Percentiles rank a stretch among this genome's conserved stretches.
Conservation (phyloP, 106 monocot species). For the Dendrobium officinale region DNA sequence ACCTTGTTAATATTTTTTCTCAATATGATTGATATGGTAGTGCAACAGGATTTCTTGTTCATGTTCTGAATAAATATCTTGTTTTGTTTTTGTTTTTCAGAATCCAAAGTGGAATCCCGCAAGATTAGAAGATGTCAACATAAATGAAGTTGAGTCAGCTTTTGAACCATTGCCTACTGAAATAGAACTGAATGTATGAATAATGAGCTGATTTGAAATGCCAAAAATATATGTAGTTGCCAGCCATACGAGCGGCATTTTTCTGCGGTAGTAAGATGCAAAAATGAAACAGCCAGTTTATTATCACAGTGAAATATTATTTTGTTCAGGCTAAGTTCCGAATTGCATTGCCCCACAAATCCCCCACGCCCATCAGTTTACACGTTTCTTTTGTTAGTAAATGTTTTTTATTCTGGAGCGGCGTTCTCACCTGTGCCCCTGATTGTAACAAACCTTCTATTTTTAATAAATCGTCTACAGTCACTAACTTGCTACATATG, state of each 20-base stretch:
- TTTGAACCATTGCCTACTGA: slow-evolving; percentile 30
- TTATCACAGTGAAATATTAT: neutral
- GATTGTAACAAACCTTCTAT: neutral
- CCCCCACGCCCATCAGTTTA: too few species aligned
- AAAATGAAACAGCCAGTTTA: neutral
- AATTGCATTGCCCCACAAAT: too few species aligned
- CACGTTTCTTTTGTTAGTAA: too few species aligned
- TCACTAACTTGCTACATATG: neutral
- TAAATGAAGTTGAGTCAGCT: slow-evolving; percentile 31
- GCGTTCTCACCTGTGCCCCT: neutral
- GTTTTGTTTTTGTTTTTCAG: slow-evolving; percentile 21
- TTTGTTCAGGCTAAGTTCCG: too few species aligned
- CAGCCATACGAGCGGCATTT: too few species aligned
- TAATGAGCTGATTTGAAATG: neutral
- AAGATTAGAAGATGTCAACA: slow-evolving; percentile 36
- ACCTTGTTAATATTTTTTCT: too few species aligned
- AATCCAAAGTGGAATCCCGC: slow-evolving; percentile 56
- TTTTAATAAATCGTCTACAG: neutral
- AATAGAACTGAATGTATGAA: slow-evolving; percentile 26
- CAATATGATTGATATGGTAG: too few species aligned
- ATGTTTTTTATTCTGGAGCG: neutral
- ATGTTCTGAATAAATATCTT: neutral
- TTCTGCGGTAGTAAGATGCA: neutral
- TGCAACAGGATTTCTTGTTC: too few species aligned
- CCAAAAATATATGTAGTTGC: neutral